These are phyloP conservation scores for Geotrichum europaeum DNA, from an alignment of 1,139 yeast genomes.

Conservation along the genomic window DNA sequence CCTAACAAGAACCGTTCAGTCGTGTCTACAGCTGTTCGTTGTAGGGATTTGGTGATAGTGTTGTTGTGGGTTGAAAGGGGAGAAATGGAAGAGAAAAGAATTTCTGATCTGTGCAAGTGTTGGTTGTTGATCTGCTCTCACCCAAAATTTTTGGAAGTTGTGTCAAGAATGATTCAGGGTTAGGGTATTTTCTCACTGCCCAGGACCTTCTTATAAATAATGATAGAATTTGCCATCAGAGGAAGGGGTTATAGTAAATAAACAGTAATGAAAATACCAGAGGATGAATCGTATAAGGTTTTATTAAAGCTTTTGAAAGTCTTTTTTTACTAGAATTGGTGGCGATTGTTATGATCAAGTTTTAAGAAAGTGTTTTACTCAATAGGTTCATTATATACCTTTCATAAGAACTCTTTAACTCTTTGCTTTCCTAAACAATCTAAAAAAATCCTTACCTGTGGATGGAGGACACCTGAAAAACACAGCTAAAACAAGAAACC, in stretches of 20 bases:
- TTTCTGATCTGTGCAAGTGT: not conserved
- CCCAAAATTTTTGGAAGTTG: conserved; percentile 15
- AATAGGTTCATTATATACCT: not conserved
- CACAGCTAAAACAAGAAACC: no score
- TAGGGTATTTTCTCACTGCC: not conserved
- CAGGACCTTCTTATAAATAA: no score
- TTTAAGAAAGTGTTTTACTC: no score
- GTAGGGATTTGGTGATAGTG: not conserved
- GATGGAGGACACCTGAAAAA: no score
- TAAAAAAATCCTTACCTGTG: no score
- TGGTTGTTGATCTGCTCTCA: conserved; percentile 9
- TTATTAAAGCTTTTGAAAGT: no score
- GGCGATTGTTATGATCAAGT: no score
- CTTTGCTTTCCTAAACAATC: not conserved
- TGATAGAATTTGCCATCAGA: no score
- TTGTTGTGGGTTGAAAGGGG: not conserved
- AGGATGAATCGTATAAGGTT: no score
- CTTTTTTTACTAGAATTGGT: not conserved
- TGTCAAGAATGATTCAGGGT: conserved; percentile 11
- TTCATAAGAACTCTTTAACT: not conserved
- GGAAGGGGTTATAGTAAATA: no score
- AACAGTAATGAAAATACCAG: no score
- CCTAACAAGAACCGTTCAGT: not conserved
- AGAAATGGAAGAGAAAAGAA: not conserved
- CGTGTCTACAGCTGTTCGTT: not conserved